A percentile compares a stretch with the other conserved stretches of the same genome.
Conservation (phyloP, 495 filamentous ascomycete genomes). For the Xanthoparmelia taractica region DNA sequence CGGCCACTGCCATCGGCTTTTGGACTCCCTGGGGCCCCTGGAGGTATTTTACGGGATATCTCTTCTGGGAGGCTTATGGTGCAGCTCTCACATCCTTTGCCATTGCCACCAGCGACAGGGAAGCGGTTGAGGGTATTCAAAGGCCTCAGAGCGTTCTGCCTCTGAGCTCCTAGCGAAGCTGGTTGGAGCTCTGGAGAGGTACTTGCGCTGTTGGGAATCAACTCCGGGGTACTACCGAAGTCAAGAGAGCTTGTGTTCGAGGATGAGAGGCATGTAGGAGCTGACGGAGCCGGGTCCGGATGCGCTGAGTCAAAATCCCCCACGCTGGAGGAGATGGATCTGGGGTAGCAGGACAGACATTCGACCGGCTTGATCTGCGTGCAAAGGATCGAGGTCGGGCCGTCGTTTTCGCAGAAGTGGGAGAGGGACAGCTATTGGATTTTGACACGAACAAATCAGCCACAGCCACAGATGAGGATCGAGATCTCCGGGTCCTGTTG, state of each 20-base stretch:
- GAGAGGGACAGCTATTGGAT: conserved; percentile 72
- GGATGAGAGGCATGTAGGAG: background rate
- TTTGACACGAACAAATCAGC: background rate
- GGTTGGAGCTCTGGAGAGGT: conserved; percentile 12
- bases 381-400: conserved; percentile 90
- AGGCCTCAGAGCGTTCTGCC: conserved; percentile 21
- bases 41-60: conserved; percentile 47
- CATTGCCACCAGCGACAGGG: conserved; percentile 23
- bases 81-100: conserved; percentile 53
- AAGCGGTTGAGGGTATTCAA: conserved; percentile 11
- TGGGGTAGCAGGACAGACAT: conserved; percentile 61
- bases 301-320: conserved; percentile 16
- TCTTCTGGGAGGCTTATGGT: conserved; percentile 48
- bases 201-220: conserved; percentile 11
- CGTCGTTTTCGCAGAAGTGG: conserved; percentile 94
- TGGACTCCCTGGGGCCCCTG: conserved; percentile 44
- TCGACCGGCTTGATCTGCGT: conserved; percentile 77
- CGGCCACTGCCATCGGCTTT: conserved; percentile 43
- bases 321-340: conserved; percentile 19
- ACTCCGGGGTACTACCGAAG: conserved; percentile 15
- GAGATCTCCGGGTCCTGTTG: background rate
- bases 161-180: conserved; percentile 11
- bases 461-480: background rate
- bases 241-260: conserved; percentile 12
- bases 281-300: background rate